Base-by-base conservation (phyloP, 139 green algal species). In the Prasinococcaceae sp. region DNA sequence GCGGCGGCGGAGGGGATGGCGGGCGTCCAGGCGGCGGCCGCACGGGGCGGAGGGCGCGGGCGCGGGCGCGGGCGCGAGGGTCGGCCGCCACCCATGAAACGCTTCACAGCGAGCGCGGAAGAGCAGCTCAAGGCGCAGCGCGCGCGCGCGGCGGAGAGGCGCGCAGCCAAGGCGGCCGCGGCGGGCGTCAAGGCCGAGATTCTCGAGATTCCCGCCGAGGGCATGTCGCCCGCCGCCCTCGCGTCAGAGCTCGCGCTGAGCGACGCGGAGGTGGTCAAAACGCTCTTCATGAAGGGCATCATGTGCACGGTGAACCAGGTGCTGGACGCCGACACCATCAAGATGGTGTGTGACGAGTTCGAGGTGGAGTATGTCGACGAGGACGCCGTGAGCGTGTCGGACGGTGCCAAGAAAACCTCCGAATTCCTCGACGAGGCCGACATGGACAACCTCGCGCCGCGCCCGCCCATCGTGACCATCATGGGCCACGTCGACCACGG, bases 401-500 rank as follows among this genome's bases (percentile, higher is more conserved):
- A 70, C 3, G 32, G 44, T 14, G 80, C 75, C 2, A 77, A 74
- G 44, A 92, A 90, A 64, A 69, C 64, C 23, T 56, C 36, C 6
- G 76, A 85, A 37, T 94, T 82, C 30, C 38, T 88, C 3, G 75
- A 78, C 1, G 75, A 88, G 28, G 79, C 85, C 30, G 89, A 95
- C 47, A 20, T 83, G 24, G 82, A 93, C 17, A 20, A 66, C 33
- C 63, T 94, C 33, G 53, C 72, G 50, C 8, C 67, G 0, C 61
- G 86, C 4, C 83, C 86, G 2, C 86, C 88, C 0, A 85, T 99
- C 30, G 90, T 97, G 9, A 94, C 85, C 12, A 84, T 99, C 36
- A 97, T 99, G 92, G 92, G 92, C 2, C 92, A 99, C 55, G 92
- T 99, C 1, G 92, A 99, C 68, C 92, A 99, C 69, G 92, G 92